Base-by-base conservation (phyloP, 23 red algal genomes). In the Gracilaria gracilis region DNA sequence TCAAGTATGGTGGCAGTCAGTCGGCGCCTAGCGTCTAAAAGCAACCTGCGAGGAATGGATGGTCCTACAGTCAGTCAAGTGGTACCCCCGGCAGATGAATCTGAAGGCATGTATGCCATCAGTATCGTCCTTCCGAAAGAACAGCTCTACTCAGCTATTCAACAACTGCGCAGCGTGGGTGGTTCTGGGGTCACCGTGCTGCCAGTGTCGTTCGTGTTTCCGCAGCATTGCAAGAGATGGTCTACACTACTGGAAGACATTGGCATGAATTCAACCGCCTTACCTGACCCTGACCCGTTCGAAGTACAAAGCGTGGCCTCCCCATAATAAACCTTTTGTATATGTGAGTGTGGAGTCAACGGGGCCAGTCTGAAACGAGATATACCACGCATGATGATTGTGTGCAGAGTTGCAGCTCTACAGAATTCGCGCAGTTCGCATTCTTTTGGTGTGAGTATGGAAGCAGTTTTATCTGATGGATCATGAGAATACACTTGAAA, bases 41-140 rank as follows among this genome's bases (percentile, higher is more conserved):
- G 79, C 20, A 89, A 96, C 53, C 87, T 99, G 81, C 35, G 89
- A 40, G 97, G 97, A 46, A 83, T 99, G 75, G 97, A 99, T 57
- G 97, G 97, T 9, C 97, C 97, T 38, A 99, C 97, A 0, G 92
- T 99, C 13, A 95, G 84, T 61, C 83, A 85, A 21, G 97, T 99
- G 13, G 89, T 99, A 31, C 97, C 97, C 0, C 94, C 97, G 1
- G 89, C 91, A 17, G 97, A 95, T 57, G 80, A 88, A 21, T 94
- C 89, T 13, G 74, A 88, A n/a, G 97, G 97, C 38, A 99, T 99
- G 97, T 99, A 99, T 83, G 97, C 97, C 28, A 95, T 99, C 57
- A 93, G 94, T 58, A 84, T 99, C 53, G 95, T 99, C 1, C 73
- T 99, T 25, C 90, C 90, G 61, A 99, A 99, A 88, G 79, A 88